Evolutionary conservation across 306 rosid species (phyloP).

Genomic region (Vigna trinervia): DNA sequence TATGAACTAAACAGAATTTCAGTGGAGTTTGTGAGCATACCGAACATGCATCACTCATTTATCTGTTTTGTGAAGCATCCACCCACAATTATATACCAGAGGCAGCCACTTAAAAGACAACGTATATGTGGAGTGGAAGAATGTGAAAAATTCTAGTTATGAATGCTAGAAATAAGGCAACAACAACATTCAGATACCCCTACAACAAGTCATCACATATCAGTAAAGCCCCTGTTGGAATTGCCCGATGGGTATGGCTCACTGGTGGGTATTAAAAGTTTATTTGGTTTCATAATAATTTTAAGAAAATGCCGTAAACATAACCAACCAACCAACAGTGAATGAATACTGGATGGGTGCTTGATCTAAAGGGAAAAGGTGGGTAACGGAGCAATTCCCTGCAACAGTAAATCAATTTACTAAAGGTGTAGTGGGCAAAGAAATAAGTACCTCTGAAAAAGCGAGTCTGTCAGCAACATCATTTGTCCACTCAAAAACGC

Average conservation of each 20-base stretch:
- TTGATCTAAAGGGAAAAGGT: not conserved
- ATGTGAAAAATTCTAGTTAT: not conserved
- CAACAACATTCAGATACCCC: not conserved
- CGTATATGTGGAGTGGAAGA: not conserved
- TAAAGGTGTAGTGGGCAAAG: not conserved
- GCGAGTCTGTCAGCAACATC: slow-evolving; percentile 98
- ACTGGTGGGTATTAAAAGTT: no score
- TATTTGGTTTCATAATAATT: no score
- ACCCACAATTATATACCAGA: not conserved
- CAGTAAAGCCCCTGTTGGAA: not conserved
- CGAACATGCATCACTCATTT: not conserved
- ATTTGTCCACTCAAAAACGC: slow-evolving; percentile 91
- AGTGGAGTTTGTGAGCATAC: not conserved
- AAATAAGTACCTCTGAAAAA: slow-evolving; percentile 79
- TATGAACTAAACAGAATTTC: not conserved
- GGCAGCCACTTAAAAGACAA: no score
- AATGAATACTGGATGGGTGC: no score
- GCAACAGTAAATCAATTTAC: not conserved
- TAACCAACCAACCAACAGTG: no score
- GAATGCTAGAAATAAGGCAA: not conserved
- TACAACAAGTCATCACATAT: not conserved
- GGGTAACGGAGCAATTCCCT: not conserved
- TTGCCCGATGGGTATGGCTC: not conserved
- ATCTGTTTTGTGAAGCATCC: not conserved
- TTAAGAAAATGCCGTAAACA: no score